A percentile compares a stretch with the other conserved stretches of the same genome.
Conservation (phyloP, 352 stramenopile genomes). For the Globisporangium abappressorium region DNA sequence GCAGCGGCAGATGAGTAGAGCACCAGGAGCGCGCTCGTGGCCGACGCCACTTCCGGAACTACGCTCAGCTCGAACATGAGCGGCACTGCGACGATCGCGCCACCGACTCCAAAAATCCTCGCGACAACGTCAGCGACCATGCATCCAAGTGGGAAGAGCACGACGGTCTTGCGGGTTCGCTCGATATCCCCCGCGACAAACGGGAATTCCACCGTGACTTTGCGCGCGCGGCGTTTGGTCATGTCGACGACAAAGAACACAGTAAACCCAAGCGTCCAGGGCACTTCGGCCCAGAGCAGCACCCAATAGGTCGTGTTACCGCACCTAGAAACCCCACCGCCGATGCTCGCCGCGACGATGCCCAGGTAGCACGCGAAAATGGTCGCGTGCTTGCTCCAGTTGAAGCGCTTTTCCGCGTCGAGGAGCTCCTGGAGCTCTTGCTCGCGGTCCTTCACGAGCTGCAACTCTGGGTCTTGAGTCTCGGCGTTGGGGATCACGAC, state of each 20-base stretch:
- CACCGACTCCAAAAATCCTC: slow-evolving; percentile 45
- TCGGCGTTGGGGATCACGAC: not conserved
- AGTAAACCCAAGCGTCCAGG: slow-evolving; percentile 43
- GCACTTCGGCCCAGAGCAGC: slow-evolving; percentile 40
- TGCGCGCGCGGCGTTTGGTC: slow-evolving; percentile 32
- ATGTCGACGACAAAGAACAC: slow-evolving; percentile 28
- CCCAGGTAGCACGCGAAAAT: slow-evolving; percentile 46
- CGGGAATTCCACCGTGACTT: slow-evolving; percentile 32
- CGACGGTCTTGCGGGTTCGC: slow-evolving; percentile 34
- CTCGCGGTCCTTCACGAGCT: slow-evolving; percentile 13
- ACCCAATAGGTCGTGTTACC: slow-evolving; percentile 19
- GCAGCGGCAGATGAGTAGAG: slow-evolving; percentile 45
- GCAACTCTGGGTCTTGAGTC: not conserved
- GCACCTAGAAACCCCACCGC: slow-evolving; percentile 10
- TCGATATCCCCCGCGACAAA: slow-evolving; percentile 37
- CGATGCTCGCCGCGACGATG: slow-evolving; percentile 25
- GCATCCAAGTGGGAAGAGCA: slow-evolving; percentile 32
- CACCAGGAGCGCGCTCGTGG: slow-evolving; percentile 46
- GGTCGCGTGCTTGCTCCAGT: slow-evolving; percentile 32
- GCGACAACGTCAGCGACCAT: slow-evolving; percentile 37
- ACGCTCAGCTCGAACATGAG: slow-evolving; percentile 58
- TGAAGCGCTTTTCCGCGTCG: slow-evolving; percentile 35
- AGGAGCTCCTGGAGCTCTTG: slow-evolving; percentile 8
- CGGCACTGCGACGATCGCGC: slow-evolving; percentile 47
- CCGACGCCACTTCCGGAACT: slow-evolving; percentile 39